These are phyloP conservation scores for Prunus persica DNA, from an alignment of 306 rosid genomes.

Conservation along the genomic window Prunus_persica_NCBIv2 NC_034013.1:17348501-17349000, in stretches of 20 bases:
- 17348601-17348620: not conserved
- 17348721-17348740: not conserved
- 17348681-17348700: conserved; percentile 4
- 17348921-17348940: too few species aligned
- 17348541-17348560: not conserved
- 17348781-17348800: not conserved
- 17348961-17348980: too few species aligned
- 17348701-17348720: rapidly evolving
- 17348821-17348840: not conserved
- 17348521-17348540: not conserved
- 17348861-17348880: not conserved
- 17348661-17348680: not conserved
- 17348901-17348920: not conserved
- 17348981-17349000: too few species aligned
- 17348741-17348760: not conserved
- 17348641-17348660: conserved; percentile 6
- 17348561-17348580: conserved; percentile 7
- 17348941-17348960: too few species aligned
- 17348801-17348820: not conserved
- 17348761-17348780: conserved; percentile 3
- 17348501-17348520: conserved; percentile 10
- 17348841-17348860: not conserved
- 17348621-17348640: not conserved
- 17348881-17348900: not conserved
- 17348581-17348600: conserved; percentile 30